phyloP scores from a whole-genome alignment of 441 rosid species.

The Eruca vesicaria region DNA sequence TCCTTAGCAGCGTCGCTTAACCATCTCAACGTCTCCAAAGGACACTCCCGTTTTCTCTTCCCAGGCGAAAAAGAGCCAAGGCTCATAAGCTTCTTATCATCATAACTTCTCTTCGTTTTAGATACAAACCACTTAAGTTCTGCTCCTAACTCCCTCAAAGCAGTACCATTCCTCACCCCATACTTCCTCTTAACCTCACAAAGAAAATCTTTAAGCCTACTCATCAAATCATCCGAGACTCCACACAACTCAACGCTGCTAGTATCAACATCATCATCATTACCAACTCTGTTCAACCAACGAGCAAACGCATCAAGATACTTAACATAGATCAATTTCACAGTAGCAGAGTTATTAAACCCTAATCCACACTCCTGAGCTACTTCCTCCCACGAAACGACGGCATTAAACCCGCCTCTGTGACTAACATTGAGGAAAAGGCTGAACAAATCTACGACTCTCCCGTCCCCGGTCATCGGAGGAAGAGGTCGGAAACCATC shows the following conservation, averaged over 20 bases:
- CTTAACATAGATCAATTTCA: constrained; percentile 53
- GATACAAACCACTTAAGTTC: constrained; percentile 36
- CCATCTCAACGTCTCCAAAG: constrained; percentile 53
- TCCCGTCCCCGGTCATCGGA: constrained; percentile 36
- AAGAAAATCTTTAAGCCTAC: constrained; percentile 38
- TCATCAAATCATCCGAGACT: constrained; percentile 39
- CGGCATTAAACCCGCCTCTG: constrained; percentile 46
- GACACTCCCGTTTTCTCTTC: constrained; percentile 58
- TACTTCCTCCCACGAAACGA: constrained; percentile 59
- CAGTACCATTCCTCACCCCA: constrained; percentile 19
- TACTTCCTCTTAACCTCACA: constrained; percentile 38
- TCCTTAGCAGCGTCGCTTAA: constrained; percentile 54
- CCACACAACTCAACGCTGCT: constrained; percentile 27
- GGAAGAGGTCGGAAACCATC: constrained; percentile 28
- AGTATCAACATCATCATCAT: neutral
- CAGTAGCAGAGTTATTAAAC: constrained; percentile 25
- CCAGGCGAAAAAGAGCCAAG: constrained; percentile 12
- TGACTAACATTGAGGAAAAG: constrained; percentile 47
- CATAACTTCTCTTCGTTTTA: constrained; percentile 17
- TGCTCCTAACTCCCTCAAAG: constrained; percentile 18
- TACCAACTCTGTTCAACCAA: constrained; percentile 46
- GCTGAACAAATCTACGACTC: constrained; percentile 41
- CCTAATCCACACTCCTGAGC: constrained; percentile 55
- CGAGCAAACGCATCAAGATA: constrained; percentile 52
- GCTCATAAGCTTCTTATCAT: constrained; percentile 25